These are phyloP conservation scores for Saccharomyces paradoxus DNA, from an alignment of 805 yeast species.

Conservation along the genomic window DNA sequence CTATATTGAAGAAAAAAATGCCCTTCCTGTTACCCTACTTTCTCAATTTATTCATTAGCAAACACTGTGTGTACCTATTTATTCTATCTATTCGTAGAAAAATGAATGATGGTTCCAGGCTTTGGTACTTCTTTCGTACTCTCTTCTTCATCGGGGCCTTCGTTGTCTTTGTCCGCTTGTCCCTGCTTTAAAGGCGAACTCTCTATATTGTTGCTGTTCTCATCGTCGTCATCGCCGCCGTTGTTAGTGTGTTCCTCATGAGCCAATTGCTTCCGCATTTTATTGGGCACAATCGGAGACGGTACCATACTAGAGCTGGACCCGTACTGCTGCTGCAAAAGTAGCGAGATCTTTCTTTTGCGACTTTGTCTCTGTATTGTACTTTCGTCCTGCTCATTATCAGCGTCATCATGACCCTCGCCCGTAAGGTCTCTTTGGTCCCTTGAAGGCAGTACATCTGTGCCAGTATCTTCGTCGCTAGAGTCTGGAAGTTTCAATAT, in stretches of 20 bases:
- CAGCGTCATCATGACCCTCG: constrained; percentile 5
- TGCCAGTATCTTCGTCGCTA: constrained; percentile 20
- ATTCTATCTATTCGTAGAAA: constrained; percentile 6
- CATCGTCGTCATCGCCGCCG: background rate
- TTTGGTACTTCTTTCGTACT: constrained; percentile 17
- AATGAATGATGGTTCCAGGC: constrained; percentile 23
- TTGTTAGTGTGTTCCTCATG: background rate
- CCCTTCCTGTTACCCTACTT: background rate
- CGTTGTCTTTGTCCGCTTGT: constrained; percentile 1
- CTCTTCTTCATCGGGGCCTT: constrained; percentile 9
- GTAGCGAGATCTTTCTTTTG: constrained; percentile 27
- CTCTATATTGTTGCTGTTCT: constrained; percentile 5
- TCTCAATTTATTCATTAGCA: background rate
- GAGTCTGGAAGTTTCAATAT: constrained; percentile 23
- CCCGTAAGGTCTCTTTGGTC: background rate
- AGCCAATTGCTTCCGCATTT: background rate
- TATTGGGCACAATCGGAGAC: constrained; percentile 13
- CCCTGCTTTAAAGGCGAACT: constrained; percentile 17
- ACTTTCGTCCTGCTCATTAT: constrained; percentile 14
- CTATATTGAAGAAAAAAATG: background rate
- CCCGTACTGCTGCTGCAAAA: constrained; percentile 28
- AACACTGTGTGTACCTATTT: background rate
- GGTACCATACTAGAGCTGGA: constrained; percentile 27
- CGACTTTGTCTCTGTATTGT: constrained; percentile 25
- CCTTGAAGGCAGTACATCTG: constrained; percentile 2